Evolutionary conservation across 805 yeast species (phyloP), one percentile per base, ranked within the genome.

Genomic region (Pichia insulana): DNA sequence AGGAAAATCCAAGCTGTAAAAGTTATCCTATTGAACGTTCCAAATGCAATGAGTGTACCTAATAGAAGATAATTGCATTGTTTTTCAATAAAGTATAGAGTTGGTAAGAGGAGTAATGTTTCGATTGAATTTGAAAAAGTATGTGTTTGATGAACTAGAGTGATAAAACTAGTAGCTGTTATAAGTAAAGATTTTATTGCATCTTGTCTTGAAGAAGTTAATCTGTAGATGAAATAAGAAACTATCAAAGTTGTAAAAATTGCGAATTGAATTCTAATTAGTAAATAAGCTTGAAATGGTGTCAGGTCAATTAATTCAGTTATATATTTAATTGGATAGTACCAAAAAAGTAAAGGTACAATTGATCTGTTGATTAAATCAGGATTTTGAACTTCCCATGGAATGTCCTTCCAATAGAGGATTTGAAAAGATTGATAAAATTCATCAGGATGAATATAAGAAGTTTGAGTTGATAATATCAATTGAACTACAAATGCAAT

Each of bases 381-480:
- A 2, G 48, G 52, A 2, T 59, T 66, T 5, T 62, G 52, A 61
- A 85, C 92, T 58, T 90, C 98, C 98, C 98, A 90, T 0, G 97
- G 89, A 1, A 71, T 53, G 12, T 68, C 65, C 63, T 57, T 62
- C 67, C 60, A 57, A 11, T 79, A 69, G 19, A 90, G 55, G 0
- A 83, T 81, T 58, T 88, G 94, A 37, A 94, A 73, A n/a, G 80
- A 75, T 59, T 94, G 99, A 58, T 86, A 85, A 59, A 89, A 96
- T 64, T 92, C 99, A 67, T 92, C 99, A 0, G 99, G 99, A 52
- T 94, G 99, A 37, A 92, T 79, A 57, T 94, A 92, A 0, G 96
- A 85, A 26, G 82, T 71, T 42, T 82, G 76, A 2, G 83, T 57
- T 0, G 83, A 78, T 36, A 86, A 64, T 20, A 73, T 63, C 18